These are phyloP conservation scores for Fusarium humuli DNA, from an alignment of 2,329 filamentous ascomycete genomes.

Conservation along the genomic window DNA sequence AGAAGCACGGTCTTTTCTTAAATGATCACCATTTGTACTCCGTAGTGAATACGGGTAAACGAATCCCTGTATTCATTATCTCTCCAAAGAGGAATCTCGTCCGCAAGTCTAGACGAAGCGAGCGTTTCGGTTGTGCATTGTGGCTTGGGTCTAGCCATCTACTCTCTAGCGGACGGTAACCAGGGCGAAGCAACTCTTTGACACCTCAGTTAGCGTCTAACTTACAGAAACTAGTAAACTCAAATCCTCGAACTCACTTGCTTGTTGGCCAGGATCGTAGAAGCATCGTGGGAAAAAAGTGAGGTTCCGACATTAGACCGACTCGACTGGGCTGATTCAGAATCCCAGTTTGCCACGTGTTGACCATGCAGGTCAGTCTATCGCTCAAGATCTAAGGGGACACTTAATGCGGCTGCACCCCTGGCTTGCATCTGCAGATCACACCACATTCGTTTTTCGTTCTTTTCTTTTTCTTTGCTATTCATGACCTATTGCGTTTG, in stretches of 20 bases:
- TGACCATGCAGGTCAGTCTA: not conserved
- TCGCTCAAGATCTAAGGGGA: not conserved
- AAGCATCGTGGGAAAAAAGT: not conserved
- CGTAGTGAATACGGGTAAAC: not conserved
- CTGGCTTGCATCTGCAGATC: constrained; percentile 27
- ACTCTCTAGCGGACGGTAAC: not conserved
- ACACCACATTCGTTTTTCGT: not conserved
- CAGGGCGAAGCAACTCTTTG: not conserved
- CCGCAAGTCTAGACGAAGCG: not conserved
- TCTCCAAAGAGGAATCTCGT: constrained; percentile 18
- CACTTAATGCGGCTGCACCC: constrained; percentile 9
- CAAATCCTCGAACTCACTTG: not conserved
- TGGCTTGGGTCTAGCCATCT: not conserved
- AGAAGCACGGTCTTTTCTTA: not conserved
- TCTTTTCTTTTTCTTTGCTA: not conserved
- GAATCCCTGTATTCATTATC: not conserved
- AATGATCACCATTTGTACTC: not conserved
- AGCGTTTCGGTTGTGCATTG: constrained; percentile 4
- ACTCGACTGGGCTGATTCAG: not conserved
- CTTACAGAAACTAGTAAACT: constrained; percentile 8
- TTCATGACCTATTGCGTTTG: constrained; percentile 8
- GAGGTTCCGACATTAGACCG: constrained; percentile 1
- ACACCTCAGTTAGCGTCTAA: not conserved
- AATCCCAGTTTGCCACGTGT: not conserved
- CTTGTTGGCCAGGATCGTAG: not conserved